A percentile compares a stretch with the other conserved stretches of the same genome.
Conservation (phyloP, 2,329 filamentous ascomycete genomes). For the Polytolypa hystricis region DNA sequence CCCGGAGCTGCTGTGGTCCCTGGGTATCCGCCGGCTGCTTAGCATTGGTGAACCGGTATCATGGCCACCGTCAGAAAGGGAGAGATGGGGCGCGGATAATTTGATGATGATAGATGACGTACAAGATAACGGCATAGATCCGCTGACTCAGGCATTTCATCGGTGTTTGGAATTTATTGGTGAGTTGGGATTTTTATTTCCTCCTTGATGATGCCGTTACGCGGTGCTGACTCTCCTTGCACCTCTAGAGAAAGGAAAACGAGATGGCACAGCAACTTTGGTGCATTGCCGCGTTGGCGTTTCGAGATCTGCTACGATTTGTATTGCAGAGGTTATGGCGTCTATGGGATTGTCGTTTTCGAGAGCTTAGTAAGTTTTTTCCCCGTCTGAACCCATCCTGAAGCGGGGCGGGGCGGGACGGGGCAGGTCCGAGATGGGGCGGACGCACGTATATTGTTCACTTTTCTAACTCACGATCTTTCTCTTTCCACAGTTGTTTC, state of each 20-base stretch:
- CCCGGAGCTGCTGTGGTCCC: slow-evolving; percentile 61
- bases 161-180: slow-evolving; percentile 85
- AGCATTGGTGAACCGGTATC: slow-evolving; percentile 83
- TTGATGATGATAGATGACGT: slow-evolving; percentile 72
- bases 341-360: slow-evolving; percentile 71
- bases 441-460: too few species aligned
- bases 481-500: slow-evolving; percentile 54
- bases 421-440: too few species aligned
- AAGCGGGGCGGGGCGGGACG: background rate
- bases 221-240: slow-evolving; percentile 1
- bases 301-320: slow-evolving; percentile 90
- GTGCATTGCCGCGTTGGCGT: slow-evolving; percentile 96
- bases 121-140: slow-evolving; percentile 94
- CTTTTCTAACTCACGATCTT: background rate
- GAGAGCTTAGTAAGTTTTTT: slow-evolving; percentile 62
- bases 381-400: too few species aligned
- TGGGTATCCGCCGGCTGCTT: slow-evolving; percentile 79
- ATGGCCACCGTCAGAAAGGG: slow-evolving; percentile 62
- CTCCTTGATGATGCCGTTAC: background rate
- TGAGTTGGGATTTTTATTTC: slow-evolving; percentile 37
- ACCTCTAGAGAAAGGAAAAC: slow-evolving; percentile 60
- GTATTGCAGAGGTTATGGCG: slow-evolving; percentile 97
- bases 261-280: slow-evolving; percentile 69
- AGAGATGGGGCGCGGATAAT: slow-evolving; percentile 66
- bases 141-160: slow-evolving; percentile 73